phyloP scores from a whole-genome alignment of 805 yeast genomes.

The Candida hungchunana region DNA sequence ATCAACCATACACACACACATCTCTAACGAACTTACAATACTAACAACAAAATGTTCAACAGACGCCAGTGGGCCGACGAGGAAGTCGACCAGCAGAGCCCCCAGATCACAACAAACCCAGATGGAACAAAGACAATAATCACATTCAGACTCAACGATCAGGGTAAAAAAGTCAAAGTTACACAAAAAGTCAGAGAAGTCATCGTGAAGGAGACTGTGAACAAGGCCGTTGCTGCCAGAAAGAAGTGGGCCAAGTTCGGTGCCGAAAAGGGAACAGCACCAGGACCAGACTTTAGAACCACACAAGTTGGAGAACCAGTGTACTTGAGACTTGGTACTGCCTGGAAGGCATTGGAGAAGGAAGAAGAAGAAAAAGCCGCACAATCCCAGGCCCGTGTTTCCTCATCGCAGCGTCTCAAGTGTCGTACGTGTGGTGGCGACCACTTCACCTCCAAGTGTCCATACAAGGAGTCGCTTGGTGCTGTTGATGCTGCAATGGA shows the following conservation, averaged over 20 bases:
- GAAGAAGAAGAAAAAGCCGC: constrained; percentile 57
- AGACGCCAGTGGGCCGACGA: constrained; percentile 36
- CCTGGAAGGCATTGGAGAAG: constrained; percentile 76
- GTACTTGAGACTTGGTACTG: constrained; percentile 64
- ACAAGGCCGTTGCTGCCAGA: constrained; percentile 82
- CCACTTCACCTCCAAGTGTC: constrained; percentile 94
- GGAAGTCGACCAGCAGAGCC: constrained; percentile 56
- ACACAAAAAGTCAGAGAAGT: constrained; percentile 82
- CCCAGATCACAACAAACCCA: constrained; percentile 69
- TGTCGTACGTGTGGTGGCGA: constrained; percentile 95
- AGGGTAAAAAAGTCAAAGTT: constrained; percentile 80
- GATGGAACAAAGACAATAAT: constrained; percentile 91
- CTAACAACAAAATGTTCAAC: neutral
- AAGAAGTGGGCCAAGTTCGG: constrained; percentile 89
- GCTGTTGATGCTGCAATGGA: constrained; percentile 39
- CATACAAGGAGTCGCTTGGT: constrained; percentile 82
- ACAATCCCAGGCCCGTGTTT: constrained; percentile 42
- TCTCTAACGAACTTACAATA: too few species aligned
- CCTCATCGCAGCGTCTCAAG: constrained; percentile 40
- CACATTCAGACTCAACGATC: constrained; percentile 66
- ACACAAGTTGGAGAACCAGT: constrained; percentile 87
- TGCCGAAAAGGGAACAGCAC: constrained; percentile 61
- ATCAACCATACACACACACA: too few species aligned
- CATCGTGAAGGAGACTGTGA: constrained; percentile 74
- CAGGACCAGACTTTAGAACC: constrained; percentile 86